These are phyloP conservation scores for Penicillium sp. DNA, from an alignment of 2,329 filamentous ascomycete genomes.

Conservation along the genomic window DNA sequence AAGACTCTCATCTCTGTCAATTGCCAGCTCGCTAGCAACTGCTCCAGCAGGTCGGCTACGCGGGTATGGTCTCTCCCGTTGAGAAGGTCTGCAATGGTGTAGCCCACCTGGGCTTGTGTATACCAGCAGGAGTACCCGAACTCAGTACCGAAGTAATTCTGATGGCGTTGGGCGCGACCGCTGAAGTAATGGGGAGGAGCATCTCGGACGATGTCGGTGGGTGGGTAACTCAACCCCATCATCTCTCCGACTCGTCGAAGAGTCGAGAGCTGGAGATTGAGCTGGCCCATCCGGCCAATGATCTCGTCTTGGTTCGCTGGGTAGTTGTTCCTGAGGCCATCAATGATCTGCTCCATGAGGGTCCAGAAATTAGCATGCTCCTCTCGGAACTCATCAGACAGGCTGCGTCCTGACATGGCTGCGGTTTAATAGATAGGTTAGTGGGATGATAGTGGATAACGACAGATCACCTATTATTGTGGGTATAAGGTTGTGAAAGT, in stretches of 20 bases:
- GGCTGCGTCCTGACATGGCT: not conserved
- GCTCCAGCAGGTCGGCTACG: not conserved
- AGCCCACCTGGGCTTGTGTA: not conserved
- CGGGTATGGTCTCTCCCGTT: not conserved
- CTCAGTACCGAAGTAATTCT: slow-evolving; percentile 1
- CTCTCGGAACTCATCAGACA: not conserved
- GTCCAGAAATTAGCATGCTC: not conserved
- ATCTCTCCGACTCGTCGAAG: not conserved
- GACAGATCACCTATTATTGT: not conserved
- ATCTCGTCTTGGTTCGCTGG: not conserved
- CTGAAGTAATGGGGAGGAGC: not conserved
- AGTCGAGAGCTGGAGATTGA: not conserved
- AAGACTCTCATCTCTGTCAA: not conserved
- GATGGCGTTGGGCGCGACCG: not conserved
- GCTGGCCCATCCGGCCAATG: not conserved
- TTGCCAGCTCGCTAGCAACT: not conserved
- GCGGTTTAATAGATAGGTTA: not conserved
- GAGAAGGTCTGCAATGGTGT: not conserved
- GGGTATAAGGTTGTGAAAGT: not conserved
- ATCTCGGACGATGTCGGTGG: not conserved
- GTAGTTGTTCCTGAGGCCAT: not conserved
- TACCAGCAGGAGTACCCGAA: slow-evolving; percentile 5
- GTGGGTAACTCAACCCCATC: not conserved
- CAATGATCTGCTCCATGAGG: not conserved
- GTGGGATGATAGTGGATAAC: not conserved